Evolutionary conservation across 2,329 filamentous ascomycete genomes (phyloP).

Genomic region (Trichoderma koningii): DNA sequence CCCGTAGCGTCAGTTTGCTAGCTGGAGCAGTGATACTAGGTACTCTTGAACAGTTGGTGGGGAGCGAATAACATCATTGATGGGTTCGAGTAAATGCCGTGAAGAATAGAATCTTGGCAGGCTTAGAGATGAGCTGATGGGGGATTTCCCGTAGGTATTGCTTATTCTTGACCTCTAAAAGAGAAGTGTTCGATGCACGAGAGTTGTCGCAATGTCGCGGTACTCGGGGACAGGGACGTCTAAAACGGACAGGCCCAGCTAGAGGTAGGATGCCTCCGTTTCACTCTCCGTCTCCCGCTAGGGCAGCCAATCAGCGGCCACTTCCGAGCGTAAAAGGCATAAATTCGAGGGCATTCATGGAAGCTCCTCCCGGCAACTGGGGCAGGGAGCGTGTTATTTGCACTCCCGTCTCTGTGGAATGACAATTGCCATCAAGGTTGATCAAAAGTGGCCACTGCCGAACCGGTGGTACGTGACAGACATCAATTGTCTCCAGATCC

Average conservation of each 20-base stretch:
- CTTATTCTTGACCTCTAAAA: too few relatives aligned
- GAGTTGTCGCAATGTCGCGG: not conserved
- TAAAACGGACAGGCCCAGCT: not conserved
- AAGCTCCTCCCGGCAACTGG: too few relatives aligned
- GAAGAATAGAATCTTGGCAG: too few relatives aligned
- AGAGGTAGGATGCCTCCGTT: not conserved
- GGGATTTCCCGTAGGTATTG: too few relatives aligned
- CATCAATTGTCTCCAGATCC: too few relatives aligned
- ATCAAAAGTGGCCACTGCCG: constrained; percentile 24
- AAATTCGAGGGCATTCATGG: too few relatives aligned
- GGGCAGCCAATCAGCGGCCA: constrained; percentile 4
- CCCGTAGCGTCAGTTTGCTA: not conserved
- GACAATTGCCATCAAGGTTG: not conserved
- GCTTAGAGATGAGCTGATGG: too few relatives aligned
- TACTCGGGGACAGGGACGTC: not conserved
- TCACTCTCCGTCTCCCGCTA: not conserved
- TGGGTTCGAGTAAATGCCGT: too few relatives aligned
- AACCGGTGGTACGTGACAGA: constrained; percentile 19
- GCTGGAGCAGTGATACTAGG: too few relatives aligned
- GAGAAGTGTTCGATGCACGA: too few relatives aligned
- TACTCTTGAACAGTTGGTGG: too few relatives aligned
- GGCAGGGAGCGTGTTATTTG: not conserved
- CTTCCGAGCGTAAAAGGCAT: not conserved
- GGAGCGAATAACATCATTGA: too few relatives aligned
- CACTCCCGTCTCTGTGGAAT: constrained; percentile 8